Base-by-base conservation (phyloP, 495 filamentous ascomycete species). In the Penicillium mononematosum region DNA sequence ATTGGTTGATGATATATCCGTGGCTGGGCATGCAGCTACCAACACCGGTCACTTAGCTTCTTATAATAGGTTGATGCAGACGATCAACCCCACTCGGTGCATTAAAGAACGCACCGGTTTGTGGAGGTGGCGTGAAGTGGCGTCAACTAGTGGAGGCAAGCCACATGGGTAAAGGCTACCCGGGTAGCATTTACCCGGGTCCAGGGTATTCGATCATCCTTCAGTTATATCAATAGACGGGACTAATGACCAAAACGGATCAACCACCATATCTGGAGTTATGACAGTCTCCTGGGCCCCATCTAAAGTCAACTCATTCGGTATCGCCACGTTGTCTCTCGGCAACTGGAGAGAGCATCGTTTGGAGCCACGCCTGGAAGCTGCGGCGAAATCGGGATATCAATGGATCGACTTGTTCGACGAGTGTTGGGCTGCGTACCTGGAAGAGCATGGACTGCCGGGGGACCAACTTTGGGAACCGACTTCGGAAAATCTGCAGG, bases 361-460 rank as follows among this genome's bases (percentile, higher is more conserved):
- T 1, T 63, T 74, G 14, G 47, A 55, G 20, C 63, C 68, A 4
- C 61, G 70, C 22, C 58, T 74, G 16, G 48, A 66, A 50, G 66
- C 64, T 47, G 71, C 71, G 6, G 69, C 70, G 4, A 53, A 63
- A 52, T 63, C 66, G 0, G 70, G 71, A 1, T 74, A 68, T 47
- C 43, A 64, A 56, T 65, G 63, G 58, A 72, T 74, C 53, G 71
- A 72, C 45, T 59, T 74, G 5, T 74, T 74, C 44, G 71, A 74
- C 45, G 70, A 74, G 22, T 72, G 69, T 58, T 74, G 71, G 71
- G 71, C 68, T 7, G 64, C 64, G 5, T 72, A 72, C 44, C 55
- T 72, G 1, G 66, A 65, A 11, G 66, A 72, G 38, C 59, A 72
- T 39, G 50, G 45, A 5, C 46, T 70, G 1, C 48, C 69, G 9